Conservation (phyloP, 148 eudicot species). For the Selenicereus undatus region DNA sequence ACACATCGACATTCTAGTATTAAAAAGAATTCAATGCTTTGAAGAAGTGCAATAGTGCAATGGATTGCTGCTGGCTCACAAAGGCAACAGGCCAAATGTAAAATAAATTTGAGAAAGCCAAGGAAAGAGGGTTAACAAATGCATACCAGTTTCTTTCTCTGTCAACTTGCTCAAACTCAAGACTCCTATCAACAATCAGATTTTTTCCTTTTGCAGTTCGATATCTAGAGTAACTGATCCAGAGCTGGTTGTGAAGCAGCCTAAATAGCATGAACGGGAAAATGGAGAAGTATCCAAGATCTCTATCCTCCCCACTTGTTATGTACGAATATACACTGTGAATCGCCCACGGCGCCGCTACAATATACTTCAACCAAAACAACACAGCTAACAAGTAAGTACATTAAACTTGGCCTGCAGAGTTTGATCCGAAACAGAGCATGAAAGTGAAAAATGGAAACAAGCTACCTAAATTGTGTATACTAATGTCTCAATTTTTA, state of each 20-base stretch:
- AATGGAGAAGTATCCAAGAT: conserved; percentile 17
- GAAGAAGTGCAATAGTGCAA: no score
- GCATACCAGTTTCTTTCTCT: conserved; percentile 52
- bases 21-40: no score
- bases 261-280: conserved; percentile 44
- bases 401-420: background rate
- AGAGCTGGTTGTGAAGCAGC: conserved; percentile 45
- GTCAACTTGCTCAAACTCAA: conserved; percentile 66
- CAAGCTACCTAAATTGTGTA: background rate
- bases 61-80: background rate
- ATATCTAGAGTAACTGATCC: conserved; percentile 58
- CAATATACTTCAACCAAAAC: conserved; percentile 31
- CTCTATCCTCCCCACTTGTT: conserved; percentile 25
- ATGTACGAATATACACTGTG: conserved; percentile 29
- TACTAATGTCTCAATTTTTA: background rate
- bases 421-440: background rate
- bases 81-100: background rate
- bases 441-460: background rate
- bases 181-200: conserved; percentile 48
- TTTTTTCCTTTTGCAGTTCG: conserved; percentile 49
- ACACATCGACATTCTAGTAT: no score
- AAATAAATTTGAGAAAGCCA: background rate
- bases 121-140: background rate
- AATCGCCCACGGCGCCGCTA: conserved; percentile 45
- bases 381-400: background rate